These are phyloP conservation scores for Marasmius tenuissimus DNA, from an alignment of 1,284 basidiomycete species.

Conservation along the genomic window DNA sequence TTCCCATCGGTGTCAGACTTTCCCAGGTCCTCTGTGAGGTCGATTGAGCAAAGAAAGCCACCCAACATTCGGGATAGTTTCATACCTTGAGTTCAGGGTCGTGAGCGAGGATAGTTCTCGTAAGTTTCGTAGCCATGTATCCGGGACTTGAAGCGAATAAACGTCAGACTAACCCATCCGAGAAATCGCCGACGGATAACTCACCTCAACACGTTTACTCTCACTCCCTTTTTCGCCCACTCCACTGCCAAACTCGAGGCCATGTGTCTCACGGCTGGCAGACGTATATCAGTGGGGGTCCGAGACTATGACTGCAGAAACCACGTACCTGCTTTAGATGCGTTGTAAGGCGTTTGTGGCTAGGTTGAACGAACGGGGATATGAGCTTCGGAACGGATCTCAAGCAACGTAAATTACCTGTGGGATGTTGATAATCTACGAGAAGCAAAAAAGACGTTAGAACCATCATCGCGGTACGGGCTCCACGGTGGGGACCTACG, in stretches of 20 bases:
- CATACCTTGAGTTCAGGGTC: constrained; percentile 72
- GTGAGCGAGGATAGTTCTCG: constrained; percentile 73
- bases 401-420: constrained; percentile 42
- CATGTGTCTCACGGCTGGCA: constrained; percentile 82
- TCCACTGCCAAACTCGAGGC: constrained; percentile 85
- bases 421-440: constrained; percentile 83
- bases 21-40: constrained; percentile 80
- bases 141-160: constrained; percentile 59
- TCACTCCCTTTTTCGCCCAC: constrained; percentile 84
- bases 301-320: not conserved
- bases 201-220: constrained; percentile 79
- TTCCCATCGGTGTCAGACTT: constrained; percentile 86
- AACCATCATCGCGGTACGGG: constrained; percentile 1
- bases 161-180: not conserved
- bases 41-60: not conserved
- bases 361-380: constrained; percentile 32
- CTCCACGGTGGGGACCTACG: constrained; percentile 44
- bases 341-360: constrained; percentile 94
- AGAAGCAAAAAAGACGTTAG: constrained; percentile 14
- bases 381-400: constrained; percentile 1
- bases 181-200: constrained; percentile 7
- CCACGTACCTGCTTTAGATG: constrained; percentile 79
- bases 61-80: constrained; percentile 5
- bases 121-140: constrained; percentile 89
- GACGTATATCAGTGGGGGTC: not conserved